phyloP scores from a whole-genome alignment of 306 rosid genomes.

The Rosa persica region DNA sequence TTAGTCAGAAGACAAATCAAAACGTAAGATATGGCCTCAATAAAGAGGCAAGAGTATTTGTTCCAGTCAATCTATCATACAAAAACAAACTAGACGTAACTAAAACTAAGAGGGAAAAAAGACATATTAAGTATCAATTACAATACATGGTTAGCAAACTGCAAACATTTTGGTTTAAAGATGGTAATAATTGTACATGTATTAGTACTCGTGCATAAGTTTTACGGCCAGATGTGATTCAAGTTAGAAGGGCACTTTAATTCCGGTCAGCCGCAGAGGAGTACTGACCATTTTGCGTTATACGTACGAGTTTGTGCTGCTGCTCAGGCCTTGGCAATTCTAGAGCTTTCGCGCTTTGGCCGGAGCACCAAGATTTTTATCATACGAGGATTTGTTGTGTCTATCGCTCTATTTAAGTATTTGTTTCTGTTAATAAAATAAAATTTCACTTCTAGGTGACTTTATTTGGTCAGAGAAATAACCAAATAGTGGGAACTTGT shows the following conservation, averaged over 20 bases:
- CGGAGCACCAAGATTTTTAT: no score
- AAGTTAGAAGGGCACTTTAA: background rate
- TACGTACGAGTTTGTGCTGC: no score
- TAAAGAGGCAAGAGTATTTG: background rate
- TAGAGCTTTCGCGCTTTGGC: no score
- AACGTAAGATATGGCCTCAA: background rate
- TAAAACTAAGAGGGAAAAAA: background rate
- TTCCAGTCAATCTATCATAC: background rate
- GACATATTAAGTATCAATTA: background rate
- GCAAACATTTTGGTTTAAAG: constrained; percentile 1
- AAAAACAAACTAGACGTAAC: background rate
- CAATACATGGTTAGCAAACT: background rate
- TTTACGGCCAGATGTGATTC: constrained; percentile 1
- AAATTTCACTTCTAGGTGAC: no score
- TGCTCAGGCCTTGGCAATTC: no score
- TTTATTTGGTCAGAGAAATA: no score
- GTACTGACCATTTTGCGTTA: no score
- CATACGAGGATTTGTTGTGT: no score
- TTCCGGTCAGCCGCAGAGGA: no score
- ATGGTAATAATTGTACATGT: background rate
- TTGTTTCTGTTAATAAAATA: no score
- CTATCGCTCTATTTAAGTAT: no score
- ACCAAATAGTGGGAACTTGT: no score
- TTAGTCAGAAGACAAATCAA: background rate
- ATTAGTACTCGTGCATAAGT: background rate